Percentiles rank a stretch among this genome's conserved stretches.
These are phyloP conservation scores for Penicillium parvum DNA, from an alignment of 495 filamentous ascomycete species.

Conservation along the genomic window DNA sequence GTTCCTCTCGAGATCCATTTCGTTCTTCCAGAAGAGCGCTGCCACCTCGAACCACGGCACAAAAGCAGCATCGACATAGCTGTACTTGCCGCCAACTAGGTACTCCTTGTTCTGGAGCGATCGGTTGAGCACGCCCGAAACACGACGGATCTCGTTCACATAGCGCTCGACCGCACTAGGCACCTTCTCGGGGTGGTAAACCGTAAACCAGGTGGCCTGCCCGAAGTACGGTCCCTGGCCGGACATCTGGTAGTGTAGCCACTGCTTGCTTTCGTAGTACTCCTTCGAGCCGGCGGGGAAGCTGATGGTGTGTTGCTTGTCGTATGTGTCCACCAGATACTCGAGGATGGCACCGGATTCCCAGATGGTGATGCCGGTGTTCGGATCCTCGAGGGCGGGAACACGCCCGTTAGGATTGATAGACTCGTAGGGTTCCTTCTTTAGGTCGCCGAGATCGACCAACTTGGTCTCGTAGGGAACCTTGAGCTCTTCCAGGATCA, in stretches of 20 bases:
- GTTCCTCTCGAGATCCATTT: constrained; percentile 18
- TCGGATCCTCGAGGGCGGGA: constrained; percentile 54
- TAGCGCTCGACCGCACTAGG: constrained; percentile 52
- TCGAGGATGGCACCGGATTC: constrained; percentile 64
- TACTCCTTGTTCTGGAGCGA: constrained; percentile 42
- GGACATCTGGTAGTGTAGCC: constrained; percentile 21
- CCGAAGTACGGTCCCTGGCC: constrained; percentile 61
- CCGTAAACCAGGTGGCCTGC: constrained; percentile 46
- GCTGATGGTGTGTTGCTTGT: constrained; percentile 48
- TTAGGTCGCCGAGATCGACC: constrained; percentile 46
- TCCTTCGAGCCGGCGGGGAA: constrained; percentile 39
- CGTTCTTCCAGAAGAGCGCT: constrained; percentile 6
- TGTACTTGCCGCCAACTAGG: constrained; percentile 50
- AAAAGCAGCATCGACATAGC: constrained; percentile 48
- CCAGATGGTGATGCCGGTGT: constrained; percentile 57
- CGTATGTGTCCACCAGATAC: constrained; percentile 61
- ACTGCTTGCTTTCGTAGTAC: constrained; percentile 48
- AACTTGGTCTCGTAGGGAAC: constrained; percentile 45
- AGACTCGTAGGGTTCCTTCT: constrained; percentile 43
- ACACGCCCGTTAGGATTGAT: constrained; percentile 65
- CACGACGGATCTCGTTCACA: constrained; percentile 50
- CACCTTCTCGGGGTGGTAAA: constrained; percentile 49
- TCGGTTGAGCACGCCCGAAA: constrained; percentile 49
- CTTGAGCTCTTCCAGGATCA: constrained; percentile 55
- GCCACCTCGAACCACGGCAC: constrained; percentile 36